Percentiles rank a stretch among this genome's conserved stretches.
phyloP scores from a whole-genome alignment of 1,284 basidiomycete species.

The Marasmius sp. region DNA sequence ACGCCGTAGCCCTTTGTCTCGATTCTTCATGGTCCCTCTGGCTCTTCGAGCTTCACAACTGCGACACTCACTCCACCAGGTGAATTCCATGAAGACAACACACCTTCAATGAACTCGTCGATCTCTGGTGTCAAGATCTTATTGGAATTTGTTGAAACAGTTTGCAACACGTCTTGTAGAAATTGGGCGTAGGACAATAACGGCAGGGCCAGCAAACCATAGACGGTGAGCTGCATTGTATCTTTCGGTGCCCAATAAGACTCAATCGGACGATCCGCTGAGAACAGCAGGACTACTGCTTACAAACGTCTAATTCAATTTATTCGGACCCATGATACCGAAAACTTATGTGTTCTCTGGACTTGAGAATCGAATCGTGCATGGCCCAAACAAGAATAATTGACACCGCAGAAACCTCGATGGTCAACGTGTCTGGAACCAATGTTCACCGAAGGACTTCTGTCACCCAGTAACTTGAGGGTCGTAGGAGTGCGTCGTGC shows the following conservation, averaged over 20 bases:
- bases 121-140: background rate
- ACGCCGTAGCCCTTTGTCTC: slow-evolving; percentile 5
- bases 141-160: too few relatives aligned
- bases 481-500: too few relatives aligned
- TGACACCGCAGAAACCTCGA: slow-evolving; percentile 46
- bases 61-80: slow-evolving; percentile 1
- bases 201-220: too few relatives aligned
- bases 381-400: background rate
- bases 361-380: too few relatives aligned
- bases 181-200: too few relatives aligned
- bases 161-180: too few relatives aligned
- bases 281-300: too few relatives aligned
- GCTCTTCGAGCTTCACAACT: background rate
- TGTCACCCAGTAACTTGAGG: slow-evolving; percentile 41
- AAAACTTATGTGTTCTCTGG: background rate
- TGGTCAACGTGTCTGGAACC: slow-evolving; percentile 69
- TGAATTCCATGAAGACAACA: slow-evolving; percentile 5
- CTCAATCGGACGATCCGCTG: too few relatives aligned
- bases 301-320: background rate
- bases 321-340: background rate
- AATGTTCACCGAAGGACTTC: slow-evolving; percentile 60
- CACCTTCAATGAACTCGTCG: slow-evolving; percentile 1
- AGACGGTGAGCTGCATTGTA: too few relatives aligned
- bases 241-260: too few relatives aligned
- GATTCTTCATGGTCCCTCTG: background rate